Base-by-base conservation (phyloP, 441 rosid species). In the Daphne laureola region DNA sequence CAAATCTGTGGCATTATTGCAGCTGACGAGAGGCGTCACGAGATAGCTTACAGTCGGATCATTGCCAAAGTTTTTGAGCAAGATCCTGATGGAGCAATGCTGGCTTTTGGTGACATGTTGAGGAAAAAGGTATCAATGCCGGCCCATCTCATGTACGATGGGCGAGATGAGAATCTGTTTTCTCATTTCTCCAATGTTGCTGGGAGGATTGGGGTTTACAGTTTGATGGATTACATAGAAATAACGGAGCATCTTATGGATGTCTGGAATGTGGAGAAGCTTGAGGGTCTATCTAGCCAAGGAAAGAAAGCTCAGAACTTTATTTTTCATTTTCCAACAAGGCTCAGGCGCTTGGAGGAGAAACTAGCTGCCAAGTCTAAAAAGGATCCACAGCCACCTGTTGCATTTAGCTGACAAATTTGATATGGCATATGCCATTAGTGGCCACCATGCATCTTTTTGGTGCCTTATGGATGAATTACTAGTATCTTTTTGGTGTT, bases 81-180 rank as follows among this genome's bases (percentile, higher is more conserved):
- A 5, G 98, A 91, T 63, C 96, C 96, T 16, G 79, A 88, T 49
- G 96, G 89, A 53, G 78, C 95, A 1, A 82, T 91, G 43, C 1
- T 68, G 64, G 82, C 95, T 17, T 79, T 92, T 63, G 86, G 96
- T 17, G 96, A 88, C 77, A 92, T 88, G 96, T 88, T 92, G 98
- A 78, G 81, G 70, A 86, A 88, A 80, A 88, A 88, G 68, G 84
- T 91, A 56, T 68, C 90, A 0, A 91, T 91, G 98, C 98, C 93
- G 0, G 98, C 98, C 13, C 94, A 86, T 69, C 62, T 92, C 73
- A 92, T 92, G 96, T 84, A 82, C 5, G 98, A 91, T 61, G 96
- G 98, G 8, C 69, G 65, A 0, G 86, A 92, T 1, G 78, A 81
- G 55, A 68, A 70, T 62, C 86, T 92, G 50, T 88, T 88, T 17